phyloP scores from a whole-genome alignment of 345 rosid genomes.

The Populus simonii region DNA sequence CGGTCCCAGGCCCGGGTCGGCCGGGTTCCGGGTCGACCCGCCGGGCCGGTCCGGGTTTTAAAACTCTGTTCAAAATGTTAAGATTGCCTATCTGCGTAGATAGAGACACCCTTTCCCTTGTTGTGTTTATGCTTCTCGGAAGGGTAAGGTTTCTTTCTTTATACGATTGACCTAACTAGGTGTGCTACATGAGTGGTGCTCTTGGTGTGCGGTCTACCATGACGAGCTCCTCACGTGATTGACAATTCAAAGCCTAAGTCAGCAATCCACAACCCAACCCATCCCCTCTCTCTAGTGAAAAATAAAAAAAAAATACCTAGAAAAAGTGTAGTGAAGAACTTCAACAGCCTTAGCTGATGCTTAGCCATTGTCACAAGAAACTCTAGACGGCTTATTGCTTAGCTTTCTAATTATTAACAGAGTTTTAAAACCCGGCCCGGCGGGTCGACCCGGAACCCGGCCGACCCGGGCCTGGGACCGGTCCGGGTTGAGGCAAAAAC shows the following conservation, averaged over 20 bases:
- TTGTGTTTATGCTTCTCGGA: neutral
- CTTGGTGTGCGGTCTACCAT: conserved; percentile 25
- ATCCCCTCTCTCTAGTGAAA: neutral
- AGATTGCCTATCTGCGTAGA: conserved; percentile 13
- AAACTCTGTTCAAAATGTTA: conserved; percentile 23
- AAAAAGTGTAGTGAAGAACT: conserved; percentile 41
- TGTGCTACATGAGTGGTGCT: conserved; percentile 15
- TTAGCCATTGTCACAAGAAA: conserved; percentile 38
- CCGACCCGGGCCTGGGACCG: too few species aligned
- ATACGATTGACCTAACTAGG: conserved; percentile 42
- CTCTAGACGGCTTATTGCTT: conserved; percentile 39
- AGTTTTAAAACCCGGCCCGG: too few species aligned
- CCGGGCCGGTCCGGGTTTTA: too few species aligned
- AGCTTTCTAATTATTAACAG: neutral
- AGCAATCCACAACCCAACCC: conserved; percentile 26
- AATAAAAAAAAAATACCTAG: neutral
- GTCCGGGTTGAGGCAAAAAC: too few species aligned
- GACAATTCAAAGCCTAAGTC: conserved; percentile 29
- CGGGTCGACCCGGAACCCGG: too few species aligned
- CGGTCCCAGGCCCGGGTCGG: too few species aligned
- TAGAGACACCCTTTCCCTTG: conserved; percentile 4
- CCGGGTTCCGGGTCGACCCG: too few species aligned
- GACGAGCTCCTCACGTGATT: conserved; percentile 43
- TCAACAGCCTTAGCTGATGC: conserved; percentile 30
- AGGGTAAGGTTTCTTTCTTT: neutral